Evolutionary conservation across 2,329 filamentous ascomycete species (phyloP), one percentile per base, ranked within the genome.

Genomic region (Verticillium longisporum): DNA sequence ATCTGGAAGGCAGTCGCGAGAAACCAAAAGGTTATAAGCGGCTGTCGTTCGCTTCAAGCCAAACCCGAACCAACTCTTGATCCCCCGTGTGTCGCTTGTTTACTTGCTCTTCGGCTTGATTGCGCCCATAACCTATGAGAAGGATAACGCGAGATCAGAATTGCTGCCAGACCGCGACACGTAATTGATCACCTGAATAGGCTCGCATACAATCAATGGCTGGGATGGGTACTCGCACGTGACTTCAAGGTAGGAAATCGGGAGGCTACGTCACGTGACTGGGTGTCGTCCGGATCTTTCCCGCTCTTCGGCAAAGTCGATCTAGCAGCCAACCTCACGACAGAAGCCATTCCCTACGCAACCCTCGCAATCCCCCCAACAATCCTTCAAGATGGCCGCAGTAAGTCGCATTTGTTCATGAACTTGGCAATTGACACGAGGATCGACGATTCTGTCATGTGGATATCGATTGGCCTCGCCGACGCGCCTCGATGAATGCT

Each of bases 331-430:
- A 75, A 75, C 69, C 72, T 73, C 72, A 78, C 75, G 73, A 78
- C 80, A 45, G 77, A 77, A 76, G 72, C 72, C 74, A 74, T 75
- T 74, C 63, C 69, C 75, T 79, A 77, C 78, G 75, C 76, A 78
- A 38, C 77, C 79, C 76, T 72, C 73, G 70, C 70, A 76, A 71
- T 76, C 73, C 72, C 72, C 71, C 73, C 74, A 75, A 72, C 76
- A 75, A 72, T 80, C 72, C 74, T 62, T 78, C 80, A 87, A 80
- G 82, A 88, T 88, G 86, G 85, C 85, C 77, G 82, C 83, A 82
- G 86, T 89, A 85, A 83, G 86, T 87, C 55, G 32, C 13, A 18
- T 50, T 58, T 31, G 32, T 21, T 6, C 58, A 1, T 14, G 11
- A 2, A 55, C 18, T 55, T 55, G 11, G 58, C 63, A 70, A 72